Percentiles rank a stretch among this genome's conserved stretches.
Conservation (phyloP, 2,329 filamentous ascomycete species). For the Cladophialophora bantiana region DNA sequence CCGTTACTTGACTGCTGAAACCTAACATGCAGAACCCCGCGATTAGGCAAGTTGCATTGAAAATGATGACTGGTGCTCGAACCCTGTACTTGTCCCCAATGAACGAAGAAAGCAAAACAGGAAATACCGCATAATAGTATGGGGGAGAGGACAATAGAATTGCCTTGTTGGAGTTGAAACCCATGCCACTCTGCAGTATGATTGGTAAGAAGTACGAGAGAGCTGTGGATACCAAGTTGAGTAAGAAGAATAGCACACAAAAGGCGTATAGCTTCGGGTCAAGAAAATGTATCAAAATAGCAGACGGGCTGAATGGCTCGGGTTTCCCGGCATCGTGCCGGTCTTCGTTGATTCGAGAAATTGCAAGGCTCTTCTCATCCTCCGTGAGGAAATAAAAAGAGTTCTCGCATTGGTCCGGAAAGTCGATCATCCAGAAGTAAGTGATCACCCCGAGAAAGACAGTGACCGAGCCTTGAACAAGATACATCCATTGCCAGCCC, state of each 20-base stretch:
- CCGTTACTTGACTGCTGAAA: slow-evolving; percentile 63
- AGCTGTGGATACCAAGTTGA: slow-evolving; percentile 71
- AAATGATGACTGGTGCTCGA: slow-evolving; percentile 68
- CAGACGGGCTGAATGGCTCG: slow-evolving; percentile 63
- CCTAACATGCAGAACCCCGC: slow-evolving; percentile 71
- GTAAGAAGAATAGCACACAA: slow-evolving; percentile 62
- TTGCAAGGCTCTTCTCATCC: slow-evolving; percentile 63
- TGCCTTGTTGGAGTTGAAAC: slow-evolving; percentile 59
- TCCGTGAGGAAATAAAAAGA: slow-evolving; percentile 65
- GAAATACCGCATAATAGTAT: slow-evolving; percentile 71
- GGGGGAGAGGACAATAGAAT: slow-evolving; percentile 71
- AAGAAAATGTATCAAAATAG: slow-evolving; percentile 70
- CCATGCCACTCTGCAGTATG: slow-evolving; percentile 61
- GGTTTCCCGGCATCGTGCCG: slow-evolving; percentile 63
- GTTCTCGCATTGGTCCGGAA: slow-evolving; percentile 66
- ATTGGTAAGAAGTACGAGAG: slow-evolving; percentile 71
- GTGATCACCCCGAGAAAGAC: slow-evolving; percentile 65
- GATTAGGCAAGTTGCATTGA: slow-evolving; percentile 69
- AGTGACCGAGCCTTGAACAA: slow-evolving; percentile 70
- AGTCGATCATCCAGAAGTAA: slow-evolving; percentile 75
- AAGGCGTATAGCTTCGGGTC: slow-evolving; percentile 37
- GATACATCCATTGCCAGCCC: slow-evolving; percentile 74
- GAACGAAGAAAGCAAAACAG: slow-evolving; percentile 67
- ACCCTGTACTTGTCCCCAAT: slow-evolving; percentile 67
- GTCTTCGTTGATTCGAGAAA: slow-evolving; percentile 66